Evolutionary conservation across 768 basidiomycete species (phyloP), one percentile per base, ranked within the genome.

Genomic region (Hypholoma fasciculare): DNA sequence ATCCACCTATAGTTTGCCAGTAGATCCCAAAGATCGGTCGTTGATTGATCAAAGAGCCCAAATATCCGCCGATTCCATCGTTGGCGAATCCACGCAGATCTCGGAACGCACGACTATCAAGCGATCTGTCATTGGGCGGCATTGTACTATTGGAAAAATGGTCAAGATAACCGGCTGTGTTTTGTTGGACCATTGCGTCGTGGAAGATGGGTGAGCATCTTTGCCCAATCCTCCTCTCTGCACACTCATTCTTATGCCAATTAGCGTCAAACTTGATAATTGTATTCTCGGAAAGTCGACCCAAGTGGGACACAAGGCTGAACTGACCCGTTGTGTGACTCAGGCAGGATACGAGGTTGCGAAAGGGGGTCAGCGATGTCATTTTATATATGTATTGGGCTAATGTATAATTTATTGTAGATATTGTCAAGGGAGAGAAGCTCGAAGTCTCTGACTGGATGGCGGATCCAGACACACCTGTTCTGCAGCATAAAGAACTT

Each of bases 101-200:
- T 86, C 85, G 2, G 95, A 96, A 67, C 83, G 85, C 49, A 84
- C 89, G 9, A 86, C 77, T 23, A 88, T 97, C 67, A 96, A 94
- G 69, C 86, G 85, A 65, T 87, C 85, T 2, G 78, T 92, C 16
- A 82, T 94, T 30, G 92, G 92, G 8, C 80, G 87, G 58, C 94
- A 96, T 68, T 95, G 93, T 63, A 74, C 86, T 14, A 89, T 96
- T 53, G 93, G 93, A 2, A 89, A 85, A 69, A 88, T 88, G 79
- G 89, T 83, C n/a, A 92, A 86, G 71, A 85, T 98, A 48, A 79
- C 78, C 2, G 90, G 91, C 11, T 95, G 90, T 63, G 82, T 96
- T 7, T 69, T 98, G 20, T 79, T 95, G 62, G 96, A 97, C 67
- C 94, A 96, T 65, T 96, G 94, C 64, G 82, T 91, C 4, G 75